A percentile compares a stretch with the other conserved stretches of the same genome.
These are phyloP conservation scores for Nothopassalora personata DNA, from an alignment of 2,329 filamentous ascomycete species.

Conservation along the genomic window DNA sequence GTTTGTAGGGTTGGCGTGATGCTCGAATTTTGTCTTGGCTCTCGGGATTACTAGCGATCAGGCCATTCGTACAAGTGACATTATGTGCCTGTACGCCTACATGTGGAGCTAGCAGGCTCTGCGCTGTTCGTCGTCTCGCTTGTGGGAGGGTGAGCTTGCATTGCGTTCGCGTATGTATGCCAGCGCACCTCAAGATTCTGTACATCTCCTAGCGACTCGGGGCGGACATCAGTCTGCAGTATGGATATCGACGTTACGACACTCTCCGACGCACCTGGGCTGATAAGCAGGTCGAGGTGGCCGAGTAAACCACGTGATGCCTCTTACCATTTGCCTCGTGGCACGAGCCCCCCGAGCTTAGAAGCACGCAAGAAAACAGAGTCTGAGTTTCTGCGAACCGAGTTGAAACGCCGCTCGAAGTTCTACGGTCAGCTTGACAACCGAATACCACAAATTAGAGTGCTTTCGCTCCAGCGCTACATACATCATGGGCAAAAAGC, in stretches of 20 bases:
- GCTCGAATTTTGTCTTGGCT: too few species aligned
- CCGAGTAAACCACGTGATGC: background rate
- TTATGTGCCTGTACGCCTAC: too few species aligned
- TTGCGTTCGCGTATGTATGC: too few species aligned
- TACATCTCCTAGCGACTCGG: too few species aligned
- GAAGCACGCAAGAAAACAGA: background rate
- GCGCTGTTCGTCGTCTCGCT: too few species aligned
- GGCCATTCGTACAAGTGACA: too few species aligned
- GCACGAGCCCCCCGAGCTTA: background rate
- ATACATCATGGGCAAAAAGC: background rate
- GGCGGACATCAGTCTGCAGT: background rate
- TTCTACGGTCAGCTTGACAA: background rate
- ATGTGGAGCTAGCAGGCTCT: too few species aligned
- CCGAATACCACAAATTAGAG: background rate
- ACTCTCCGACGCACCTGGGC: background rate
- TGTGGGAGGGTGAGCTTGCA: too few species aligned
- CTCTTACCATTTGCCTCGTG: background rate
- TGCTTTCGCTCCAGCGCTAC: background rate
- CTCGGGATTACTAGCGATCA: too few species aligned
- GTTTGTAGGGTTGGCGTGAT: too few species aligned
- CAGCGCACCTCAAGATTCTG: too few species aligned
- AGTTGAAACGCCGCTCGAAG: background rate
- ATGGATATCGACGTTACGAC: background rate
- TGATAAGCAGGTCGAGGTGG: background rate
- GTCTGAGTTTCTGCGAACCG: background rate